phyloP scores from a whole-genome alignment of 345 rosid genomes.

The Physaria fendleri region DNA sequence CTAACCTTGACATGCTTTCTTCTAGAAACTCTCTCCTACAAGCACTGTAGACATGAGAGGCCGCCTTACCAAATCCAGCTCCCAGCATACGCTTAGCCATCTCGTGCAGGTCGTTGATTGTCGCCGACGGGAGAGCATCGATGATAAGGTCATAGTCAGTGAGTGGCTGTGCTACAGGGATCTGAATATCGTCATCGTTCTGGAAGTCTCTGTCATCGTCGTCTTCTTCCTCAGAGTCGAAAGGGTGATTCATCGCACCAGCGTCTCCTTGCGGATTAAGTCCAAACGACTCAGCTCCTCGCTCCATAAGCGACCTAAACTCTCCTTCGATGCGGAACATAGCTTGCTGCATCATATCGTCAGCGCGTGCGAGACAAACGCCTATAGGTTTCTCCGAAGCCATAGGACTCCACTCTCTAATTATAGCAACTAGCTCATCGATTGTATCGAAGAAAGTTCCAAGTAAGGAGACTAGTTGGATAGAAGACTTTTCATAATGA shows the following conservation, averaged over 20 bases:
- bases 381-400: conserved; percentile 42
- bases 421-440: conserved; percentile 52
- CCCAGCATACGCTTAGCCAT: conserved; percentile 84
- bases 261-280: conserved; percentile 26
- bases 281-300: conserved; percentile 58
- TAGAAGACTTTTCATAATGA: not conserved
- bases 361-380: conserved; percentile 62
- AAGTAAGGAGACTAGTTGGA: conserved; percentile 21
- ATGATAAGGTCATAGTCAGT: conserved; percentile 69
- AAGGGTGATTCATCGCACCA: conserved; percentile 32
- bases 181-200: conserved; percentile 35
- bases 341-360: conserved; percentile 70
- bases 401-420: conserved; percentile 51
- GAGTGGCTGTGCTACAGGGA: conserved; percentile 78
- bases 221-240: conserved; percentile 48
- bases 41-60: conserved; percentile 70
- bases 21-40: conserved; percentile 77
- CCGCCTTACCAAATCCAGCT: conserved; percentile 66
- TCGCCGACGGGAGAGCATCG: conserved; percentile 81
- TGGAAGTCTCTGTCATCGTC: conserved; percentile 33
- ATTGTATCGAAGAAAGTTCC: conserved; percentile 42
- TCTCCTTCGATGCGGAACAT: conserved; percentile 79
- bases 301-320: conserved; percentile 72
- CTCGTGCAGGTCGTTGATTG: conserved; percentile 73
- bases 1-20: conserved; percentile 72